phyloP scores from a whole-genome alignment of 257 asterid genomes.

The Handroanthus guayacan region DNA sequence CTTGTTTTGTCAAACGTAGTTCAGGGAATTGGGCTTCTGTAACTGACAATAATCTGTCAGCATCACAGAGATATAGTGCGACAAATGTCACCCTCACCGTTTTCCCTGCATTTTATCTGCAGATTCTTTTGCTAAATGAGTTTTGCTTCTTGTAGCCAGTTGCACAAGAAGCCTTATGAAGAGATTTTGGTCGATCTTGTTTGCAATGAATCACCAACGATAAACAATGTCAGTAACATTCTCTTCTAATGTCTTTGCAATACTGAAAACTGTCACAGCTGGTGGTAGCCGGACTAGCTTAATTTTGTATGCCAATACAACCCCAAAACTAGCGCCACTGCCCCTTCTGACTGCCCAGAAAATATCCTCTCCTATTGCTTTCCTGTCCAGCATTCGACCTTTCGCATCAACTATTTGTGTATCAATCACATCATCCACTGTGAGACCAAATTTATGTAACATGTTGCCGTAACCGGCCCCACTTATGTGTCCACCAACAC shows the following conservation, averaged over 20 bases:
- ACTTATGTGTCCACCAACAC: conserved; percentile 65
- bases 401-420: conserved; percentile 50
- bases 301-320: conserved; percentile 51
- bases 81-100: conserved; percentile 50
- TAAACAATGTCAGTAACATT: conserved; percentile 39
- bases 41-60: conserved; percentile 33
- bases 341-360: conserved; percentile 75
- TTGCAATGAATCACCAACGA: conserved; percentile 48
- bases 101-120: background rate
- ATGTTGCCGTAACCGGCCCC: conserved; percentile 68
- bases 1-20: conserved; percentile 38
- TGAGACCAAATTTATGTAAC: conserved; percentile 56
- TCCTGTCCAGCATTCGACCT: conserved; percentile 52
- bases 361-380: conserved; percentile 66
- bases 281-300: conserved; percentile 55
- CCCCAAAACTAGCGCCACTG: conserved; percentile 67
- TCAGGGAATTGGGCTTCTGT: conserved; percentile 47
- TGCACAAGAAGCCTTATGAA: conserved; percentile 49
- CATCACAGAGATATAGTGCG: conserved; percentile 52
- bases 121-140: background rate
- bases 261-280: conserved; percentile 55
- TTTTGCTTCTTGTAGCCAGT: conserved; percentile 40
- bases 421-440: conserved; percentile 65
- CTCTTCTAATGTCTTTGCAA: conserved; percentile 37
- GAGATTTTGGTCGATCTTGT: conserved; percentile 46